Conservation (phyloP, 2,329 filamentous ascomycete genomes). For the Fusarium incarnatum region DNA sequence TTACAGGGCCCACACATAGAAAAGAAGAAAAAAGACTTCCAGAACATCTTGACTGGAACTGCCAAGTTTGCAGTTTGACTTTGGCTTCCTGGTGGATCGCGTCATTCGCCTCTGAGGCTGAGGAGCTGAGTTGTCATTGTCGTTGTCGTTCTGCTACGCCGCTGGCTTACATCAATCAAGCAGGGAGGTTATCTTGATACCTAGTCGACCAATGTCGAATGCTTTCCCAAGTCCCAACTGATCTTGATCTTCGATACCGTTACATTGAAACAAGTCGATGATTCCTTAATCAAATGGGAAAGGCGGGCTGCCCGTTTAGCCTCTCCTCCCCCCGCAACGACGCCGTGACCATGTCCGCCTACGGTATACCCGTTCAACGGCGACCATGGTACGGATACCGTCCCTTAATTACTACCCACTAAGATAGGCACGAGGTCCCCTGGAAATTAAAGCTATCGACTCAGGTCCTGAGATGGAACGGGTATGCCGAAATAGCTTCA, state of each 20-base stretch:
- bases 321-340: constrained; percentile 4
- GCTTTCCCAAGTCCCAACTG: neutral
- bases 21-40: constrained; percentile 21
- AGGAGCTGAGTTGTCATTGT: constrained; percentile 4
- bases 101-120: neutral
- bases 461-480: constrained; percentile 6
- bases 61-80: constrained; percentile 16
- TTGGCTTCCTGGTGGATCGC: neutral
- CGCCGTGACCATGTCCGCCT: constrained; percentile 20
- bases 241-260: constrained; percentile 38
- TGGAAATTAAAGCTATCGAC: neutral
- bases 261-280: constrained; percentile 7
- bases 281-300: constrained; percentile 12
- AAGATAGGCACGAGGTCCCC: neutral
- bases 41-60: constrained; percentile 18
- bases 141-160: constrained; percentile 15
- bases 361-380: constrained; percentile 14
- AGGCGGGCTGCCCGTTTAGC: constrained; percentile 2
- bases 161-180: constrained; percentile 16
- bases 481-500: constrained; percentile 9
- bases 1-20: constrained; percentile 4
- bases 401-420: constrained; percentile 1
- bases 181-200: constrained; percentile 4
- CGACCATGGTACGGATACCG: neutral
- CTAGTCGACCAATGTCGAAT: neutral